Conservation (phyloP, 345 rosid species). For the Pelargonium nanum region DNA sequence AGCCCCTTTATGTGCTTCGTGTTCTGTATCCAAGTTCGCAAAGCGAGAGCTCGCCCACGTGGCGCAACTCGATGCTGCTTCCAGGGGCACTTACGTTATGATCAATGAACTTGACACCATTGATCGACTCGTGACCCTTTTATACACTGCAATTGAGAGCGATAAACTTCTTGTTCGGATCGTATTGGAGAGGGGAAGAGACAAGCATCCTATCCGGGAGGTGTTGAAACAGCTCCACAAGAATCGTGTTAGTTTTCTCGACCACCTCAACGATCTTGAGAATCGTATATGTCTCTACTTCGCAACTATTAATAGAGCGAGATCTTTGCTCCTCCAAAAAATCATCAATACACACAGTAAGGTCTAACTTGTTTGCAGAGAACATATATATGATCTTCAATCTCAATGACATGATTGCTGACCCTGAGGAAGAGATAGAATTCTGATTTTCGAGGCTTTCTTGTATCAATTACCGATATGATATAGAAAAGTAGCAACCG, state of each 20-base stretch:
- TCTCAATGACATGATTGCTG: too few relatives aligned
- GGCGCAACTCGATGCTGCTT: conserved; percentile 59
- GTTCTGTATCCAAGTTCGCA: conserved; percentile 31
- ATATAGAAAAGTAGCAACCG: too few relatives aligned
- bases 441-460: too few relatives aligned
- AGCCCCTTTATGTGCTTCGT: conserved; percentile 35
- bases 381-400: too few relatives aligned
- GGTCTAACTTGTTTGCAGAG: too few relatives aligned
- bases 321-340: conserved; percentile 38
- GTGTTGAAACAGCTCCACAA: conserved; percentile 45
- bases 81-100: conserved; percentile 45
- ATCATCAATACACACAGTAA: too few relatives aligned
- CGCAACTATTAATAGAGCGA: conserved; percentile 42
- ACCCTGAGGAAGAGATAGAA: too few relatives aligned
- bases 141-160: conserved; percentile 35
- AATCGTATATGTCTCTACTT: conserved; percentile 59
- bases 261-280: conserved; percentile 47
- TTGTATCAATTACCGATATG: too few relatives aligned
- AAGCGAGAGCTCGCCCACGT: conserved; percentile 43
- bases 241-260: conserved; percentile 25
- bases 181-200: conserved; percentile 45
- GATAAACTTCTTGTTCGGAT: conserved; percentile 38
- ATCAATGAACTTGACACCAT: conserved; percentile 45
- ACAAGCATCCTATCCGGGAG: conserved; percentile 29
- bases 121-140: conserved; percentile 40